phyloP scores from a whole-genome alignment of 345 rosid species.

The Cochlearia excelsa region DNA sequence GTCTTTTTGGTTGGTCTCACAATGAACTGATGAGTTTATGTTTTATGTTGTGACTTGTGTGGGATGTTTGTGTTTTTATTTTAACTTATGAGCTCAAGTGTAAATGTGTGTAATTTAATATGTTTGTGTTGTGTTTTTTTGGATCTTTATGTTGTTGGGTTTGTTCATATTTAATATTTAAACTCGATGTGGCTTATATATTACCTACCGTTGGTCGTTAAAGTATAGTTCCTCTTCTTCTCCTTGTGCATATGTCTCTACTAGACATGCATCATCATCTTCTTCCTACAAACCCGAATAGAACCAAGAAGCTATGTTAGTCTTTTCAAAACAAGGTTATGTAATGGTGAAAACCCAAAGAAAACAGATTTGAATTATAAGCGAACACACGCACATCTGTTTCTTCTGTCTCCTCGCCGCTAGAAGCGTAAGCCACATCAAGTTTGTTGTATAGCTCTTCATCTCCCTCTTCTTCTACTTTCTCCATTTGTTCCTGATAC shows the following conservation, averaged over 20 bases:
- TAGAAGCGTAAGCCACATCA: constrained; percentile 62
- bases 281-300: constrained; percentile 43
- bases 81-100: constrained; percentile 22
- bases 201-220: too few relatives aligned
- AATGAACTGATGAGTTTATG: background rate
- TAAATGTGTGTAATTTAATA: constrained; percentile 19
- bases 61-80: constrained; percentile 11
- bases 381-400: constrained; percentile 7
- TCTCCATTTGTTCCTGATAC: constrained; percentile 61
- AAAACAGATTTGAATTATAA: constrained; percentile 3
- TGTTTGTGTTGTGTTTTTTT: constrained; percentile 16
- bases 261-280: constrained; percentile 41
- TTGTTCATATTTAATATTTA: background rate
- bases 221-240: constrained; percentile 16
- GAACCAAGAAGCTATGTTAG: constrained; percentile 3
- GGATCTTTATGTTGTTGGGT: background rate
- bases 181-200: too few relatives aligned
- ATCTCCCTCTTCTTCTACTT: constrained; percentile 52
- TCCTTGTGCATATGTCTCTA: constrained; percentile 40
- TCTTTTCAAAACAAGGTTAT: background rate
- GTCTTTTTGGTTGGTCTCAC: background rate
- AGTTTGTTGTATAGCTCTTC: constrained; percentile 59
- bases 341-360: constrained; percentile 7
- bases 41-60: background rate
- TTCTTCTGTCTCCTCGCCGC: constrained; percentile 53